phyloP scores from a whole-genome alignment of 2,329 filamentous ascomycete genomes.

The Colletotrichum caudatum region DNA sequence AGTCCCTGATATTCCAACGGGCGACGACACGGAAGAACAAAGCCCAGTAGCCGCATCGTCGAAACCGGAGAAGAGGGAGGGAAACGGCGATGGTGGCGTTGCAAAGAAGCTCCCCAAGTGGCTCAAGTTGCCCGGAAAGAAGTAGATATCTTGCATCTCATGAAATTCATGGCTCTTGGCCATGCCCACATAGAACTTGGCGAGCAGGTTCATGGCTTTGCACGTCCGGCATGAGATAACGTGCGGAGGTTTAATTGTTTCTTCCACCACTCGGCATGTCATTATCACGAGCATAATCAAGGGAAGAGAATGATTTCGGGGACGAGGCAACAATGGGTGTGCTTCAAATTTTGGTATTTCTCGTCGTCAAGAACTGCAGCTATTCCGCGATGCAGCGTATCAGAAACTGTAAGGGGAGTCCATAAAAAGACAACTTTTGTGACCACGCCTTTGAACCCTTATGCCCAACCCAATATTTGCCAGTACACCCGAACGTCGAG shows the following conservation, averaged over 20 bases:
- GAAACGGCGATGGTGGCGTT: constrained; percentile 50
- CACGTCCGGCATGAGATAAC: background rate
- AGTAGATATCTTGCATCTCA: constrained; percentile 59
- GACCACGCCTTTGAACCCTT: constrained; percentile 52
- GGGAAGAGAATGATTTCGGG: background rate
- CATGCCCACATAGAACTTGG: background rate
- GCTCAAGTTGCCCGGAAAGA: constrained; percentile 79
- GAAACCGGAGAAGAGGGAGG: constrained; percentile 52
- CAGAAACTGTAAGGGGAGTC: constrained; percentile 49
- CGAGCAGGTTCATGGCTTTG: background rate
- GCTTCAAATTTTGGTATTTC: constrained; percentile 52
- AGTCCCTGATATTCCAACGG: constrained; percentile 67
- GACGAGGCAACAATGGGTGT: constrained; percentile 22
- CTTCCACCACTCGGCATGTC: background rate
- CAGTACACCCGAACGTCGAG: constrained; percentile 19
- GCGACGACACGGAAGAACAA: constrained; percentile 54
- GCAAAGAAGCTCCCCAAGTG: constrained; percentile 73
- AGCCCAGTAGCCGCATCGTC: constrained; percentile 46
- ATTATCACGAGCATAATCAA: background rate
- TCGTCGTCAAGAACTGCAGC: constrained; percentile 48
- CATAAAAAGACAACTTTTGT: constrained; percentile 47
- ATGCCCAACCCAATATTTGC: constrained; percentile 38
- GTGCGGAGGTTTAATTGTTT: background rate
- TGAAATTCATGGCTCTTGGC: constrained; percentile 21
- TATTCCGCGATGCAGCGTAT: constrained; percentile 49